Evolutionary conservation across 2,329 filamentous ascomycete genomes (phyloP), one percentile per base, ranked within the genome.

Genomic region (Pochonia chlamydosporia): DNA sequence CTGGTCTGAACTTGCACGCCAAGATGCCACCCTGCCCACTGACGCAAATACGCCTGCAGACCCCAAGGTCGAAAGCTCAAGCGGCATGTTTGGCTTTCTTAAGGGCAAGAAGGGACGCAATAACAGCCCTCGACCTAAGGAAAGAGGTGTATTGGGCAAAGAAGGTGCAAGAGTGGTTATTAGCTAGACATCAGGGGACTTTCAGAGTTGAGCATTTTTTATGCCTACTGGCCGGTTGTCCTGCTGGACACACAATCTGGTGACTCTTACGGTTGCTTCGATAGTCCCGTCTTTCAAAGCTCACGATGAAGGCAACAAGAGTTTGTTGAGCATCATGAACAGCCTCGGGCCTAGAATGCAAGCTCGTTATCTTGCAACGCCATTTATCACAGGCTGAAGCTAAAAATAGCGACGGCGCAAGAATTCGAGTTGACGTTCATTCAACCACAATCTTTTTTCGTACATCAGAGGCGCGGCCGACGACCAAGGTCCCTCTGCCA

Each of bases 121-220:
- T 47, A 84, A 90, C 66, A 96, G 90, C 63, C 93, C 93, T 2
- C 96, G 96, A 70, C 91, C 91, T 23, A 92, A 89, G 65, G 91
- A 97, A 69, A 81, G 89, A 47, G 93, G 93, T 49, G 91, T 99
- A 7, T 63, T 99, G 49, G 93, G 93, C 48, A 97, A 97, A 63
- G 91, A 97, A 64, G 93, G 93, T 14, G 91, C 93, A 10, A 78
- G 93, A 63, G 84, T 89, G 54, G 79, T 92, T 48, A 85, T 92
- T 61, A 84, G 81, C 57, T 87, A 72, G 53, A 21, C 23, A 16
- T 28, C 24, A 14, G 16, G 21, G 18, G 18, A 11, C 4, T 13
- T 33, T 26, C 16, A 26, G 16, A 8, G 7, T 24, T 31, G 14
- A 31, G 20, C 10, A 40, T 13, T 30, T n/a, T n/a, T n/a, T 16